A percentile compares a stretch with the other conserved stretches of the same genome.
Conservation (phyloP, 345 rosid genomes). For the Gossypium rotundifolium region DNA sequence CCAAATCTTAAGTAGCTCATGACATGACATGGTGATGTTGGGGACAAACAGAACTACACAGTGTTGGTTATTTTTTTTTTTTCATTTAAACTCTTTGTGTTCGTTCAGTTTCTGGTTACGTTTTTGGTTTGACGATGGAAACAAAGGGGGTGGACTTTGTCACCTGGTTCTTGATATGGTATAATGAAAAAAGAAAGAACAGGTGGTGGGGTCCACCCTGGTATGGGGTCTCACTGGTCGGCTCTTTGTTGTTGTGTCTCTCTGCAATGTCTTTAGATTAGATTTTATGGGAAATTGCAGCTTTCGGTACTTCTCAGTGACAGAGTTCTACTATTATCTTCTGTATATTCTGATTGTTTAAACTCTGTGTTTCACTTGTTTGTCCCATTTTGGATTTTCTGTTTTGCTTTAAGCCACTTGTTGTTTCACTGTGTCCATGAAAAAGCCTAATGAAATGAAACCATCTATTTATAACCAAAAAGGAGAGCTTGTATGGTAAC, state of each 20-base stretch:
- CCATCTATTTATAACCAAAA: too few relatives aligned
- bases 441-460: too few relatives aligned
- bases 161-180: not conserved
- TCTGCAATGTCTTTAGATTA: not conserved
- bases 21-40: not conserved
- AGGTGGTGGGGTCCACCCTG: slow-evolving; percentile 40
- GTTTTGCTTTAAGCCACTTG: too few relatives aligned
- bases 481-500: too few relatives aligned
- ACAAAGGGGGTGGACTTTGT: not conserved
- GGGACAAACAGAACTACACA: not conserved
- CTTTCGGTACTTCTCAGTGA: too few relatives aligned
- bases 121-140: too few relatives aligned
- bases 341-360: too few relatives aligned
- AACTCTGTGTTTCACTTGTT: too few relatives aligned
- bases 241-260: not conserved
- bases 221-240: not conserved
- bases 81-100: not conserved
- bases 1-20: not conserved
- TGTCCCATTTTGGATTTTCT: too few relatives aligned
- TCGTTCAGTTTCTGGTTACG: not conserved
- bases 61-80: not conserved
- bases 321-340: too few relatives aligned
- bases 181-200: not conserved
- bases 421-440: too few relatives aligned
- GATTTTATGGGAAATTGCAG: too few relatives aligned